These are phyloP conservation scores for button mushroom (Agaricus bisporus) DNA, from an alignment of 768 basidiomycete species.

Conservation along the genomic window DNA sequence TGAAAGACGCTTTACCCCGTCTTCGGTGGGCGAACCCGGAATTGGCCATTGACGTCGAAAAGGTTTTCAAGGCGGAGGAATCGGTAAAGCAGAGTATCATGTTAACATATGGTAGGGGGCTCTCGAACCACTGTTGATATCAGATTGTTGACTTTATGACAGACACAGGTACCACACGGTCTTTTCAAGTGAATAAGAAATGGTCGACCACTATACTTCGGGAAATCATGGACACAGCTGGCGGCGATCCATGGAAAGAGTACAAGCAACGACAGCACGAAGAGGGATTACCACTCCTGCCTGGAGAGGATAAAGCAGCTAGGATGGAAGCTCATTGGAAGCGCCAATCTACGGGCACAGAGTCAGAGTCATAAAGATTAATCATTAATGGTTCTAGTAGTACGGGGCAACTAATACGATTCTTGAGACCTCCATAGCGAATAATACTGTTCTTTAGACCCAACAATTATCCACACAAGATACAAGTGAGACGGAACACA, in stretches of 20 bases:
- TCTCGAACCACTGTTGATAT: neutral
- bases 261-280: conserved; percentile 43
- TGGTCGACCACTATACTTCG: conserved; percentile 62
- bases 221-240: conserved; percentile 66
- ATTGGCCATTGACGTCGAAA: conserved; percentile 54
- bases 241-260: conserved; percentile 51
- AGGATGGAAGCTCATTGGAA: conserved; percentile 3
- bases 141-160: neutral
- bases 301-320: conserved; percentile 28
- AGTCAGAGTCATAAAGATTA: neutral
- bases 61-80: conserved; percentile 47
- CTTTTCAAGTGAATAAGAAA: conserved; percentile 55
- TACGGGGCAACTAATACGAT: too few relatives aligned
- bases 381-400: too few relatives aligned
- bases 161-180: conserved; percentile 32
- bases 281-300: conserved; percentile 43
- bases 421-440: neutral
- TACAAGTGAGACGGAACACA: neutral
- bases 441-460: conserved; percentile 1
- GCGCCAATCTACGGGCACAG: conserved; percentile 9
- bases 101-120: conserved; percentile 56
- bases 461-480: conserved; percentile 1
- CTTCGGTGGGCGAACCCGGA: conserved; percentile 74
- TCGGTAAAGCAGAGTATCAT: conserved; percentile 52
- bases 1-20: conserved; percentile 71